A percentile compares a stretch with the other conserved stretches of the same genome.
phyloP scores from a whole-genome alignment of 192 early-diverging fungal species.

The Backusella morwellensis region DNA sequence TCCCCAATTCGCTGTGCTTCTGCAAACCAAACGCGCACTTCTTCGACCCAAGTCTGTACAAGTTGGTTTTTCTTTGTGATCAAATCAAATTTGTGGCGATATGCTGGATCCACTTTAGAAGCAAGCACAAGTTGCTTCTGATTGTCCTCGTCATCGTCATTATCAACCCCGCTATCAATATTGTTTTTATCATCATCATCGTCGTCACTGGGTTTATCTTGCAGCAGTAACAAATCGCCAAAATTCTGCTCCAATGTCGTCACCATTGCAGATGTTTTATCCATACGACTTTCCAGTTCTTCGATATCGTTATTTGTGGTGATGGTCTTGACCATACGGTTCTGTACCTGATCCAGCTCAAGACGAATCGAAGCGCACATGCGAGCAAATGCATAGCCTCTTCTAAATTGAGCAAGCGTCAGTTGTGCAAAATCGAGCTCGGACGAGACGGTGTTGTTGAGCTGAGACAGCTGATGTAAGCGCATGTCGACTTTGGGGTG shows the following conservation, averaged over 20 bases:
- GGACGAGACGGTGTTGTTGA: not conserved
- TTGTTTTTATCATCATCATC: not conserved
- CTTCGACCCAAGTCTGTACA: constrained; percentile 31
- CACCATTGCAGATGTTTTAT: constrained; percentile 12
- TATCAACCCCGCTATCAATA: not conserved
- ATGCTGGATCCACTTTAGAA: constrained; percentile 12
- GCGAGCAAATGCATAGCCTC: constrained; percentile 13
- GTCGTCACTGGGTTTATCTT: not conserved
- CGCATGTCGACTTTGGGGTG: constrained; percentile 1
- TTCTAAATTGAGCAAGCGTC: not conserved
- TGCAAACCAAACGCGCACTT: constrained; percentile 38
- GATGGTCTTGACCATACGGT: constrained; percentile 30
- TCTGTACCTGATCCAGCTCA: constrained; percentile 27
- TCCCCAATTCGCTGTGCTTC: constrained; percentile 39
- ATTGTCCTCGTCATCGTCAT: not conserved
- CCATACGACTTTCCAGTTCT: constrained; percentile 23
- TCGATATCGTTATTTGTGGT: constrained; percentile 30
- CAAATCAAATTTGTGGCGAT: constrained; percentile 16
- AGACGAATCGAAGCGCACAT: constrained; percentile 2
- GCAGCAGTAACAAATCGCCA: constrained; percentile 11
- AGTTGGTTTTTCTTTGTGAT: constrained; percentile 24
- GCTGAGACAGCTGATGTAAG: not conserved
- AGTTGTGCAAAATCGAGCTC: not conserved
- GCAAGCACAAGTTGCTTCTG: not conserved
- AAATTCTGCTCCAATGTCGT: constrained; percentile 2